Evolutionary conservation across 805 yeast genomes (phyloP).

Genomic region (Hermanozyma aechmeae): DNA sequence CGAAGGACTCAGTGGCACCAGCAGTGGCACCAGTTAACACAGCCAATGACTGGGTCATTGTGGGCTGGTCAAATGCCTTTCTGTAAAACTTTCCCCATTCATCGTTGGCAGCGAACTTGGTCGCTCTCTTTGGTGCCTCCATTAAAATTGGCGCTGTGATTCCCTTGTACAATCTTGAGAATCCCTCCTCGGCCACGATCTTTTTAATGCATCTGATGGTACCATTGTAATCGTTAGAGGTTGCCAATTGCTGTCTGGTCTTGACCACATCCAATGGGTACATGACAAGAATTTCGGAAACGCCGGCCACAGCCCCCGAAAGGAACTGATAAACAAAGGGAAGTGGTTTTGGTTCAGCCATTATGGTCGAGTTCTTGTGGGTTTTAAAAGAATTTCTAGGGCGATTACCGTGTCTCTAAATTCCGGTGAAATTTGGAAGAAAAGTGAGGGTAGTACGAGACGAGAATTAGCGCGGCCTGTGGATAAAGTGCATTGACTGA

Average conservation of each 20-base stretch:
- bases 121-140: conserved; percentile 99
- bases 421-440: too few relatives aligned
- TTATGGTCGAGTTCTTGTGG: too few relatives aligned
- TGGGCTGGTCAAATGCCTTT: conserved; percentile 53
- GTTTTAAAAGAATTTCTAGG: too few relatives aligned
- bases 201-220: conserved; percentile 77
- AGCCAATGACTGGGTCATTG: conserved; percentile 75
- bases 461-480: too few relatives aligned
- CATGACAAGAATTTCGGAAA: conserved; percentile 91
- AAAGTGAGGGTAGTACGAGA: too few relatives aligned
- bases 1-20: conserved; percentile 94
- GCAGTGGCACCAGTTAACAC: conserved; percentile 96
- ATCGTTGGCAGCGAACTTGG: conserved; percentile 96
- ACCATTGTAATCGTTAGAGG: conserved; percentile 64
- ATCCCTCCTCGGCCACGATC: conserved; percentile 82
- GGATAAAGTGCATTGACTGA: too few relatives aligned
- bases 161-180: conserved; percentile 79
- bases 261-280: conserved; percentile 96
- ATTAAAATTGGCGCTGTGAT: conserved; percentile 92
- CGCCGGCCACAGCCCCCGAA: conserved; percentile 86
- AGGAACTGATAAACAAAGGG: conserved; percentile 89
- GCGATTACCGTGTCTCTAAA: too few relatives aligned
- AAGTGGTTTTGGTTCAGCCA: conserved; percentile 30
- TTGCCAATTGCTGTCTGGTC: conserved; percentile 81
- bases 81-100: conserved; percentile 88